Evolutionary conservation across 2,329 filamentous ascomycete genomes (phyloP).

Genomic region (Clathrospora elynae): DNA sequence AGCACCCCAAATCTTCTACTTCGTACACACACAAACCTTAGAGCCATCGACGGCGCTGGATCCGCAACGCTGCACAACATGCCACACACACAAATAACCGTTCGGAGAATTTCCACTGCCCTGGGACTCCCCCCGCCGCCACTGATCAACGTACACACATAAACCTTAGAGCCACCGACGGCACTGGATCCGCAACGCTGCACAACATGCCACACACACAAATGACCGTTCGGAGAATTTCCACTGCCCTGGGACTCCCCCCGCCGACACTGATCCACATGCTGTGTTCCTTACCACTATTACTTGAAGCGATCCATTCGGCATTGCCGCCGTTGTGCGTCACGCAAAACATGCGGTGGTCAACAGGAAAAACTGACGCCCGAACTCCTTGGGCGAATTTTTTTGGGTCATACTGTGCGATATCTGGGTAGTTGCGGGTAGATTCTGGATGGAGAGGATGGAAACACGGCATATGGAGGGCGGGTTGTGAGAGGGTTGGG

Average conservation of each 20-base stretch:
- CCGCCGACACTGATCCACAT: neutral
- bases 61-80: neutral
- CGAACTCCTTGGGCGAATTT: too few relatives aligned
- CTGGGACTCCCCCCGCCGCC: neutral
- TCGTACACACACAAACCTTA: neutral
- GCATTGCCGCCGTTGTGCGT: too few relatives aligned
- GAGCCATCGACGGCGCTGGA: neutral
- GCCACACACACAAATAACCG: too few relatives aligned
- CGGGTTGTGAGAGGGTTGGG: neutral
- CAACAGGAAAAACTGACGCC: too few relatives aligned
- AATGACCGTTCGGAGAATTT: conserved; percentile 1
- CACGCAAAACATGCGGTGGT: too few relatives aligned
- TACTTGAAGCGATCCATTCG: too few relatives aligned
- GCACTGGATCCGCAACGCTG: neutral
- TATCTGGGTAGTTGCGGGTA: too few relatives aligned
- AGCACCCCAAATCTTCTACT: neutral
- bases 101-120: conserved; percentile 3
- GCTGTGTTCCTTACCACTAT: too few relatives aligned
- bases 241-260: neutral
- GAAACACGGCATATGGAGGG: neutral
- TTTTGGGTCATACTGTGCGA: too few relatives aligned
- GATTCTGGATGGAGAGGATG: neutral
- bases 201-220: neutral
- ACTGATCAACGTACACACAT: neutral
- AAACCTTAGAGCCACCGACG: neutral